phyloP scores from a whole-genome alignment of 768 basidiomycete species.

The Termitomyces sp. region DNA sequence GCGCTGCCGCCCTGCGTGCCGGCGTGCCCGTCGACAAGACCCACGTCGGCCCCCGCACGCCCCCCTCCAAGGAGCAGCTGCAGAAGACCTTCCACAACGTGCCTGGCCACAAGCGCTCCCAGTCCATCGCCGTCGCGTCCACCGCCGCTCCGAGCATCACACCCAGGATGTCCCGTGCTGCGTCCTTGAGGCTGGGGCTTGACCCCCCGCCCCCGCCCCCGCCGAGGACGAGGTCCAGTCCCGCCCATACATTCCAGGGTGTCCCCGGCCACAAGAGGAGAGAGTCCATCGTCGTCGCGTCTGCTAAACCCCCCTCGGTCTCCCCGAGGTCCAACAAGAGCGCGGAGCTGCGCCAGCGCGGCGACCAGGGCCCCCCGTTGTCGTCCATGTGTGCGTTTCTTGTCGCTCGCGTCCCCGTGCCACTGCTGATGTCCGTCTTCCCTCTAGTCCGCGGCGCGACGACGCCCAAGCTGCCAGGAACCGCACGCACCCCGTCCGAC shows the following conservation, averaged over 20 bases:
- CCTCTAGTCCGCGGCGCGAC: constrained; percentile 41
- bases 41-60: constrained; percentile 37
- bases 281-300: constrained; percentile 68
- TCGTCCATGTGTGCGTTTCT: constrained; percentile 64
- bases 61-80: constrained; percentile 55
- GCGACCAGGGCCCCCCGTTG: constrained; percentile 55
- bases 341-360: constrained; percentile 58
- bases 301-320: constrained; percentile 56
- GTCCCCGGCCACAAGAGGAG: constrained; percentile 83
- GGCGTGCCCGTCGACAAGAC: constrained; percentile 46
- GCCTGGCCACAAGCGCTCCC: constrained; percentile 74
- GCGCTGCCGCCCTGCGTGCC: constrained; percentile 67
- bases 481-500: constrained; percentile 32
- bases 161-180: constrained; percentile 73
- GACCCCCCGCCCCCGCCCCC: constrained; percentile 28
- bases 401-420: not conserved
- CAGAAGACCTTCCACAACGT: constrained; percentile 68
- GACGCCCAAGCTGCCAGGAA: constrained; percentile 33
- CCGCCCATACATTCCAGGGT: constrained; percentile 57
- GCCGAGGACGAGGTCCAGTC: constrained; percentile 32
- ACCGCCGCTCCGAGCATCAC: constrained; percentile 67
- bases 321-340: constrained; percentile 78
- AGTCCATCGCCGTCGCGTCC: constrained; percentile 65
- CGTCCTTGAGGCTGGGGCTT: constrained; percentile 60
- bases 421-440: not conserved